Base-by-base conservation (phyloP, 148 eudicot species). In the Polygonum aviculare region DNA sequence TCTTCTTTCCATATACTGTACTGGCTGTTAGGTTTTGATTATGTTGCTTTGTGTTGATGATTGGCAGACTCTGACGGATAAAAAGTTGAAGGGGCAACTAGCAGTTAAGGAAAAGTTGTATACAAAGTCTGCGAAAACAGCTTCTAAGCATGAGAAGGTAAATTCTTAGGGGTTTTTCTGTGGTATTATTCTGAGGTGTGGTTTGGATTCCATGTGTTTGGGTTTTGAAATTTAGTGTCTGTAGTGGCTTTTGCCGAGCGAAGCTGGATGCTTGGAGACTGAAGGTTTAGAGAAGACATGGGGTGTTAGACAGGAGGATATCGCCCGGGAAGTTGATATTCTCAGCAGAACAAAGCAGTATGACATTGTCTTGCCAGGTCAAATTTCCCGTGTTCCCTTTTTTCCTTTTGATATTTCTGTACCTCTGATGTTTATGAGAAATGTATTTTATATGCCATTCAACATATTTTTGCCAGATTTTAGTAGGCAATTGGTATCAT, bases 201-300 rank as follows among this genome's bases (percentile, higher is more conserved):
- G 8, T 69, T 39, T 7, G 31, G n/a, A 49, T 51, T 31, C n/a
- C 35, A 12, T 22, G 74, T 16, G 38, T 67, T 16, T 52, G 52
- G 52, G 65, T 36, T 4, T 55, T 41, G 35, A 33, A 57, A 70
- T 72, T 41, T 7, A 19, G 33, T n/a, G 62, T 79, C 5, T 81
- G 59, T 80, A 94, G 98, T 94, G 93, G 97, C 97, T 94, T 81
- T 77, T 89, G 86, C 97, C 93, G 40, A 86, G 87, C 57, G 96
- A 83, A 57, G 90, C 79, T 50, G 96, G 97, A 51, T 80, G 76
- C 77, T 73, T 94, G 85, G 98, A 94, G 84, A 67, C 88, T 76
- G 97, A 92, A 76, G 98, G 92, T 80, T 74, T 94, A 77, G 98
- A 94, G 83, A 92, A 90, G 84, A 92, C 98, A 63, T 94, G 89